Conservation (phyloP, 73 alveolate genomes). For the Diophrys appendiculata region DNA sequence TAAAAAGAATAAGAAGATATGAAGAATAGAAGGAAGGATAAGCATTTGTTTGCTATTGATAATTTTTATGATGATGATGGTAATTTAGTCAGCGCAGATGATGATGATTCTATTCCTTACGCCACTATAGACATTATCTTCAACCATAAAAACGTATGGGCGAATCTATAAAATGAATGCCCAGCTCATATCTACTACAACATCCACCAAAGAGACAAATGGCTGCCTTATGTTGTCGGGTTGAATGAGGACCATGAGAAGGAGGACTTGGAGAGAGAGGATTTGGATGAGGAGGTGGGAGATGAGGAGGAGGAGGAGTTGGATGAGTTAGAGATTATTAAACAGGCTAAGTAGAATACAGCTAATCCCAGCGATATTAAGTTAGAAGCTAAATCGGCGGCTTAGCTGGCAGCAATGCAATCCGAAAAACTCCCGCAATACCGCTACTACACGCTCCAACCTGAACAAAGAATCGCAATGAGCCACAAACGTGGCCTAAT, state of each 20-base stretch:
- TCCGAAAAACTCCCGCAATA: background rate
- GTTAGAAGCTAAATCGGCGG: background rate
- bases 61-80: constrained; percentile 29
- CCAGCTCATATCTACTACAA: constrained; percentile 73
- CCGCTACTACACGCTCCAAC: background rate
- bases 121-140: constrained; percentile 70
- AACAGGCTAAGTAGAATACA: background rate
- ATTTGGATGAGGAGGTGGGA: background rate
- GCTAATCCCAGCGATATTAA: background rate
- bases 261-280: background rate
- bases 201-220: constrained; percentile 45
- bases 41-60: constrained; percentile 55
- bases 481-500: constrained; percentile 17
- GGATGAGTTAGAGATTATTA: background rate
- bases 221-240: constrained; percentile 64
- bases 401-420: too few species aligned
- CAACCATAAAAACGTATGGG: constrained; percentile 80
- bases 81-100: constrained; percentile 15
- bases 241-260: background rate
- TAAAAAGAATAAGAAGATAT: constrained; percentile 17
- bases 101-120: constrained; percentile 50
- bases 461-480: background rate
- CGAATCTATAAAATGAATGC: constrained; percentile 70
- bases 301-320: background rate
- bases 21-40: constrained; percentile 47